These are phyloP conservation scores for Mycena belliarum DNA, from an alignment of 768 basidiomycete genomes.

Conservation along the genomic window DNA sequence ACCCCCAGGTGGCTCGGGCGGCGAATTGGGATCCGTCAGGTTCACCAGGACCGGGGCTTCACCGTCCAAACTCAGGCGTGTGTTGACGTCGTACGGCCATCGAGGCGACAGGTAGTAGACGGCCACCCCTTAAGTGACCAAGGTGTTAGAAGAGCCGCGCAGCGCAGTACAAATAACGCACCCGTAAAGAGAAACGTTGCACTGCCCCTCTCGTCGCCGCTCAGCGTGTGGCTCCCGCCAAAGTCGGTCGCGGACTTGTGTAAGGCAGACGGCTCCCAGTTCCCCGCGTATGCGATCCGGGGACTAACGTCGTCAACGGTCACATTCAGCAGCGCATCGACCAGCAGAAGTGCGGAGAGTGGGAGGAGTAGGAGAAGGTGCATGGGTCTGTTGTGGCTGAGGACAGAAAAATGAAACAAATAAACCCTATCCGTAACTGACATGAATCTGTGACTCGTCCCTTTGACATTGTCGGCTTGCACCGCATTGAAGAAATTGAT, in stretches of 20 bases:
- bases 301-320: constrained; percentile 9
- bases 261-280: constrained; percentile 10
- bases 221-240: constrained; percentile 13
- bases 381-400: neutral
- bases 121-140: constrained; percentile 4
- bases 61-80: constrained; percentile 8
- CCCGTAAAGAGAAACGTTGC: constrained; percentile 13
- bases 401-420: neutral
- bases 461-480: too few relatives aligned
- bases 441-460: neutral
- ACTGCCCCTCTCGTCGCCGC: constrained; percentile 6
- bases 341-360: constrained; percentile 2
- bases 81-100: constrained; percentile 18
- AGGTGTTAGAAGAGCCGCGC: neutral
- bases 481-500: too few relatives aligned
- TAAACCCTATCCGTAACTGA: neutral
- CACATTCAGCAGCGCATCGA: constrained; percentile 5
- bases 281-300: constrained; percentile 5
- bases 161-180: neutral
- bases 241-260: constrained; percentile 4
- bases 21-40: constrained; percentile 4
- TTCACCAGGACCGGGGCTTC: constrained; percentile 2
- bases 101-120: constrained; percentile 17
- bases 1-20: neutral
- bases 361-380: constrained; percentile 5